Evolutionary conservation across 768 basidiomycete species (phyloP).

Genomic region (Rhizopogon salebrosus): DNA sequence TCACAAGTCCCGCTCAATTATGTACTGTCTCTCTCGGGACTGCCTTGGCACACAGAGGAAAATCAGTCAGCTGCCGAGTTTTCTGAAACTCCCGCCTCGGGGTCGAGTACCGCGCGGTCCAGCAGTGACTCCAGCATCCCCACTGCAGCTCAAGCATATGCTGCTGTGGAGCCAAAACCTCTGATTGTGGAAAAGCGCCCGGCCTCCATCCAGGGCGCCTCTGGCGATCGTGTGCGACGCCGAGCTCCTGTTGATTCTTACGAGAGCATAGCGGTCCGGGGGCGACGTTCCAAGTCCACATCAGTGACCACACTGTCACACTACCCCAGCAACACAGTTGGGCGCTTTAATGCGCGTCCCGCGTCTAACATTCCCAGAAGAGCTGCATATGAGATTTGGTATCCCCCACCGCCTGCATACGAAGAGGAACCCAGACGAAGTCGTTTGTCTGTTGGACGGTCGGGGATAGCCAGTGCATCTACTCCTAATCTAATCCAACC

Average conservation of each 20-base stretch:
- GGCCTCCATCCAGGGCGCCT: constrained; percentile 13
- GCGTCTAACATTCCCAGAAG: constrained; percentile 14
- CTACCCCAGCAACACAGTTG: constrained; percentile 17
- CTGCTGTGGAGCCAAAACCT: constrained; percentile 5
- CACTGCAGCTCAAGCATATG: constrained; percentile 4
- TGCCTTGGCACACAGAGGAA: constrained; percentile 15
- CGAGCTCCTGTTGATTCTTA: constrained; percentile 3
- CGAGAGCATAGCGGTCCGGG: constrained; percentile 1
- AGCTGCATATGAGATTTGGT: constrained; percentile 48
- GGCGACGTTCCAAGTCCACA: constrained; percentile 9
- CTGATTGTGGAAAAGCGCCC: constrained; percentile 6
- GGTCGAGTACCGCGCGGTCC: not conserved
- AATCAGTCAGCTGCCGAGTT: constrained; percentile 3
- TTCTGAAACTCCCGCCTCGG: constrained; percentile 4
- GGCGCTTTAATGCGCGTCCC: constrained; percentile 18
- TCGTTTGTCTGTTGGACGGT: constrained; percentile 12
- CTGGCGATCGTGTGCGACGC: constrained; percentile 9
- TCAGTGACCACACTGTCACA: constrained; percentile 19
- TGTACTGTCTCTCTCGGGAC: constrained; percentile 24
- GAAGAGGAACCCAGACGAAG: constrained; percentile 29
- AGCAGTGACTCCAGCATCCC: constrained; percentile 12
- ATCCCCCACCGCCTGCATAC: constrained; percentile 50
- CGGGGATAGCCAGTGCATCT: constrained; percentile 3
- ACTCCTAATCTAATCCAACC: not conserved
- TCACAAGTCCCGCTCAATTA: constrained; percentile 35